Conservation (phyloP, 2,329 filamentous ascomycete genomes). For the Nannizziopsis barbatae region DNA sequence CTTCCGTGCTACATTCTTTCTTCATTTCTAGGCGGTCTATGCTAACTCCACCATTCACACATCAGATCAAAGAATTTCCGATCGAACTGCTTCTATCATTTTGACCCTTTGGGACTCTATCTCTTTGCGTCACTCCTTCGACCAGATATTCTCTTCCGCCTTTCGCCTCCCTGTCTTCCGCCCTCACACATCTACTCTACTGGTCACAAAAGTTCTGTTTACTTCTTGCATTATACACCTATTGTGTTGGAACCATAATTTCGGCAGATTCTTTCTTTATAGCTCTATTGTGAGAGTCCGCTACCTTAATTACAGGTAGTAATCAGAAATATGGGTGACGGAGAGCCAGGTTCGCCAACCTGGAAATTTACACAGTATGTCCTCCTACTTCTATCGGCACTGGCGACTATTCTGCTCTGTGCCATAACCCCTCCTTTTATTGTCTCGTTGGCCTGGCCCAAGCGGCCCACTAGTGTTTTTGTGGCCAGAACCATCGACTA, state of each 20-base stretch:
- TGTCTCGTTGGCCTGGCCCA: no score
- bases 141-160: not conserved
- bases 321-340: constrained; percentile 76
- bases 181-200: not conserved
- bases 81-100: constrained; percentile 2
- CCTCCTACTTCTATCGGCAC: constrained; percentile 8
- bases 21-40: not conserved
- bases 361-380: constrained; percentile 99
- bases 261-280: not conserved
- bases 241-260: not conserved
- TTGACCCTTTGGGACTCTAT: not conserved
- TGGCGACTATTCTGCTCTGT: no score
- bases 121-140: not conserved
- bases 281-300: constrained; percentile 17
- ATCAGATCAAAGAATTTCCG: constrained; percentile 3
- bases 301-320: constrained; percentile 23
- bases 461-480: constrained; percentile 4
- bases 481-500: constrained; percentile 7
- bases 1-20: not conserved
- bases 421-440: not conserved
- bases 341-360: constrained; percentile 84
- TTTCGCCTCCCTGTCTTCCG: not conserved
- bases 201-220: not conserved
- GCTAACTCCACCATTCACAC: not conserved
- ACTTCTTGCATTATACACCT: not conserved